Base-by-base conservation (phyloP, 352 stramenopile species). In the Peronosclerospora sorghi region DNA sequence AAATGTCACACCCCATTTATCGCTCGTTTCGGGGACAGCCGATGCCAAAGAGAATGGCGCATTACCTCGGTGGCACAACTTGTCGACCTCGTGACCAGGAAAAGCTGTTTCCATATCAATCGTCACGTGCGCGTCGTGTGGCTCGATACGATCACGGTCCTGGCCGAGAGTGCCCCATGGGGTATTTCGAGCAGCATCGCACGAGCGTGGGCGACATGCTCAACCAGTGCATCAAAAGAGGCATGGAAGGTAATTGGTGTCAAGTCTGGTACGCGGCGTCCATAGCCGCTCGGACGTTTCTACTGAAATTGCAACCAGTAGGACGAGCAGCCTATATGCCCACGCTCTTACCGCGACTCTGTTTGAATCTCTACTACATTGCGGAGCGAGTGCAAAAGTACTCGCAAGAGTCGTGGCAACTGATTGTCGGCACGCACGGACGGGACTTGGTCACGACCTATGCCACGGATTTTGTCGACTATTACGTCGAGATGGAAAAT, bases 311-410 rank as follows among this genome's bases (percentile, higher is more conserved):
- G 9, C 59, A 73, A 32, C 32, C 57, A 4, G 45, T 80, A 5
- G 48, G 62, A 2, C 74, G 73, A 15, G 52, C 60, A 1, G 38
- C 55, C 8, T 96, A 94, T 45, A 59, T 86, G 8, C 68, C 68
- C 1, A 45, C 79, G n/a, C 54, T 98, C 5, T 62, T 98, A 18
- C 91, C 93, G 12, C 79, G 90, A 13, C 90, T 98, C 78, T 98
- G 92, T 57, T 62, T 98, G n/a, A 98, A 98, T 67, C 85, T 93
- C 24, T 94, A 96, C 56, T 98, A 98, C 56, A 73, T 98, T 23
- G 95, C 95, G 0, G 91, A 98, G 59, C 92, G 95, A 19, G 95
- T 98, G 45, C 95, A 96, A 43, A 78, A 97, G 36, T 97, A 97
- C 50, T 96, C 81, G 35, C 92, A 97, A 53, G 88, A 98, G 47